A percentile compares a stretch with the other conserved stretches of the same genome.
Conservation (phyloP, 805 yeast species). For the Wickerhamomyces bisporus region DNA sequence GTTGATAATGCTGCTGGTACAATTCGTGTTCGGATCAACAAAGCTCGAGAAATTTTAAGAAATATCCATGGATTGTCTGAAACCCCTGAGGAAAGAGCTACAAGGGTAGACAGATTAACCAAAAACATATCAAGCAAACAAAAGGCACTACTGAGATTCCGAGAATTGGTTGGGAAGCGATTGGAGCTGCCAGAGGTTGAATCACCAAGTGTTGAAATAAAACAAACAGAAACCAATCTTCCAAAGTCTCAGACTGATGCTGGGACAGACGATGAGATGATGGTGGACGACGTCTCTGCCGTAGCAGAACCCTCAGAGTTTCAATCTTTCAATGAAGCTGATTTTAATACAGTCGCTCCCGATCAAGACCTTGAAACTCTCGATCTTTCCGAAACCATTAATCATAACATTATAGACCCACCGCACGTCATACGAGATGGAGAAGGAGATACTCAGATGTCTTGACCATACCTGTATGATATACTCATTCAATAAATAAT, state of each 20-base stretch:
- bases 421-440: background rate
- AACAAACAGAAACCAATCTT: background rate
- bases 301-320: too few species aligned
- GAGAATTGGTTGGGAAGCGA: slow-evolving; percentile 14
- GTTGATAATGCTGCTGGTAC: slow-evolving; percentile 42
- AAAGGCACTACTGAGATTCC: slow-evolving; percentile 20
- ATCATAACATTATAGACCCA: too few species aligned
- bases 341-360: too few species aligned
- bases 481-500: background rate
- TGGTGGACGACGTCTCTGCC: too few species aligned
- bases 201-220: background rate
- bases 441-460: background rate
- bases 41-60: slow-evolving; percentile 31
- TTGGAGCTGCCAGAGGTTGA: slow-evolving; percentile 6
- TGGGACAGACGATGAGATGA: too few species aligned
- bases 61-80: slow-evolving; percentile 41
- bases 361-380: too few species aligned
- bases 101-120: slow-evolving; percentile 29
- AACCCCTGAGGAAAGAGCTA: slow-evolving; percentile 32
- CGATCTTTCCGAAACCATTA: too few species aligned
- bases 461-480: too few species aligned
- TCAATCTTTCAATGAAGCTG: too few species aligned
- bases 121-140: slow-evolving; percentile 27
- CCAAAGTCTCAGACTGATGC: background rate
- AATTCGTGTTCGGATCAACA: slow-evolving; percentile 35